Conservation (phyloP, 345 rosid species). For the Citrus mangshanensis region DNA sequence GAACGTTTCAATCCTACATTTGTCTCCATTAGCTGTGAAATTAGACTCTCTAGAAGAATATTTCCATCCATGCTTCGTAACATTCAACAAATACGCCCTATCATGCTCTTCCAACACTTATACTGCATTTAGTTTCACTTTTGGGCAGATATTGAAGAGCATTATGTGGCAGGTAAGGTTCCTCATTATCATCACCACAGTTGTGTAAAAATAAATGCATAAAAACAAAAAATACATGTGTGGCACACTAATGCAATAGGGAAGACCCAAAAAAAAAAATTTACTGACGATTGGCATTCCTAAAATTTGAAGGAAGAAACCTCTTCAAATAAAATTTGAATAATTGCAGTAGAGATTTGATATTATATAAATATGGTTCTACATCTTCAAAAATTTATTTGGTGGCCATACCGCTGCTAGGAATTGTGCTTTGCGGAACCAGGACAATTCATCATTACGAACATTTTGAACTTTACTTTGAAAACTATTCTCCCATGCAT, state of each 20-base stretch:
- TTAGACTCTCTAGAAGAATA: not conserved
- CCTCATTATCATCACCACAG: not conserved
- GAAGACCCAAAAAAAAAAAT: not conserved
- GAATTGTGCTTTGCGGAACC: conserved; percentile 92
- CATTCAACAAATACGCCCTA: not conserved
- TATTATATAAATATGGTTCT: not conserved
- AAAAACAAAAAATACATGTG: not conserved
- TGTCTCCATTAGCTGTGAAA: not conserved
- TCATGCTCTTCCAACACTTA: not conserved
- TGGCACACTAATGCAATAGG: not conserved
- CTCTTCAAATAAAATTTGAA: not conserved
- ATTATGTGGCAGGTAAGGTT: not conserved
- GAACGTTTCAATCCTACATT: not conserved
- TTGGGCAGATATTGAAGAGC: not conserved
- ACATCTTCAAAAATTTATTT: conserved; percentile 12
- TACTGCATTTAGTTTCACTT: not conserved
- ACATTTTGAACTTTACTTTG: conserved; percentile 76
- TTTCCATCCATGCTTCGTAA: not conserved
- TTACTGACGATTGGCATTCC: not conserved
- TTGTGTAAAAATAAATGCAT: not conserved
- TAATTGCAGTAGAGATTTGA: not conserved
- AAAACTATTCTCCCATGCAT: conserved; percentile 99
- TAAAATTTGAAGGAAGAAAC: not conserved
- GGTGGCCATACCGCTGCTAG: conserved; percentile 76
- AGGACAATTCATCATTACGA: conserved; percentile 84